Evolutionary conservation across 2,329 filamentous ascomycete species (phyloP), one percentile per base, ranked within the genome.

Genomic region (Fusarium zealandicum): DNA sequence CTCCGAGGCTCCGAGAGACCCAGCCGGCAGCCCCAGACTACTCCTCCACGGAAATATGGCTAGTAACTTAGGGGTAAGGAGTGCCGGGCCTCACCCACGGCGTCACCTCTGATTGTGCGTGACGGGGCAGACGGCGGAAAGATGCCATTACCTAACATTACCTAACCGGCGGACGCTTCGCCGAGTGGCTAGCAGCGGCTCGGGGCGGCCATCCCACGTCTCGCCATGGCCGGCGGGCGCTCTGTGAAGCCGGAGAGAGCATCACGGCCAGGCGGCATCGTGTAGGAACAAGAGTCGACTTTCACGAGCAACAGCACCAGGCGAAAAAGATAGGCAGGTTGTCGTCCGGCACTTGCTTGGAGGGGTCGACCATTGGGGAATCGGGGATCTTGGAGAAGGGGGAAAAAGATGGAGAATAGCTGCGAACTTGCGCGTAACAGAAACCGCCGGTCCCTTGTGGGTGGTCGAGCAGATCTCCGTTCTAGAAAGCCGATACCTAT

Each of bases 251-350:
- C 10, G 1, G 12, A 10, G 31, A 31, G 4, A 16, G 13, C 16
- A n/a, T 35, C n/a, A 25, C 13, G 10, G 13, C 18, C 33, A 37
- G n/a, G 17, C 17, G 22, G 22, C 22, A 25, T 28, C 27, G 20
- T 32, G 16, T 6, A 31, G 25, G 14, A 35, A 17, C 12, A 11
- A 22, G 16, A 42, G 20, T 12, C 13, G 32, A 51, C 14, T 44
- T 44, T 5, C 33, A 28, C 13, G 45, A 32, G 55, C 46, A 68
- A 66, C 45, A 33, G 35, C 28, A 45, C 38, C 48, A 49, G 55
- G 61, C 56, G 62, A 66, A 65, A 68, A 68, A 68, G 45, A 68
- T 68, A 68, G 65, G 65, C 56, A 43, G 52, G 51, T 51, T 62
- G 44, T 50, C 49, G 37, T 54, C 52, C 56, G 60, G 60, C 52